Conservation (phyloP, 176 grass and related monocot species). For the Aegilops bicornis region DNA sequence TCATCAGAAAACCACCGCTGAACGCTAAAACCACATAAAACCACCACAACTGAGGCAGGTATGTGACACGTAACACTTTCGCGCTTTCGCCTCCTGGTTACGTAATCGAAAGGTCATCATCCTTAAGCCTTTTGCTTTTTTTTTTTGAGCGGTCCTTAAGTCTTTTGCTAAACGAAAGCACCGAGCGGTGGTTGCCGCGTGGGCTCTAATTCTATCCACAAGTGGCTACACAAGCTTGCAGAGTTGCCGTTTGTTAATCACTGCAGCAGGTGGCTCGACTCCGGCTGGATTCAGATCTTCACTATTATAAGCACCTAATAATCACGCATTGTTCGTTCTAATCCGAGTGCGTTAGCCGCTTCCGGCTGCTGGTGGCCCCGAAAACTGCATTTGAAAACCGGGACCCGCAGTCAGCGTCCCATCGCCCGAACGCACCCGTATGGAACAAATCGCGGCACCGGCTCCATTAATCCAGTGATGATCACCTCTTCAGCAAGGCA, state of each 20-base stretch:
- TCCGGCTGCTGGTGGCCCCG: neutral
- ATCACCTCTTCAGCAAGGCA: constrained; percentile 9
- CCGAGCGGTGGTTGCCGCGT: no score
- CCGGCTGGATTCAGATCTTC: neutral
- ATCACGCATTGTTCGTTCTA: neutral
- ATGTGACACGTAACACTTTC: no score
- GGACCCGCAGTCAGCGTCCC: neutral
- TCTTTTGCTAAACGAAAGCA: no score
- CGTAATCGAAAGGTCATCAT: no score
- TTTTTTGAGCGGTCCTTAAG: no score
- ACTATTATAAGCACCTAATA: no score
- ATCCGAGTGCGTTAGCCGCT: neutral
- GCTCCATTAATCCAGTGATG: constrained; percentile 8
- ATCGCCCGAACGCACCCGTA: neutral
- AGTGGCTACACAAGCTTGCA: neutral
- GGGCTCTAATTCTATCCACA: neutral
- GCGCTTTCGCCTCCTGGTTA: no score
- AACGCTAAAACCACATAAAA: no score
- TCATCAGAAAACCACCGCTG: no score
- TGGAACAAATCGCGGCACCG: neutral
- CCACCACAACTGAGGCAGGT: no score
- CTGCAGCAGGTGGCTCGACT: no score
- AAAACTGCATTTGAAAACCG: rapidly evolving
- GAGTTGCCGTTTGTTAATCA: neutral
- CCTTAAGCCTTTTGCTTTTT: no score